A percentile compares a stretch with the other conserved stretches of the same genome.
These are phyloP conservation scores for Monoraphidium neglectum DNA, from an alignment of 139 green algal genomes.

Conservation along the genomic window DNA sequence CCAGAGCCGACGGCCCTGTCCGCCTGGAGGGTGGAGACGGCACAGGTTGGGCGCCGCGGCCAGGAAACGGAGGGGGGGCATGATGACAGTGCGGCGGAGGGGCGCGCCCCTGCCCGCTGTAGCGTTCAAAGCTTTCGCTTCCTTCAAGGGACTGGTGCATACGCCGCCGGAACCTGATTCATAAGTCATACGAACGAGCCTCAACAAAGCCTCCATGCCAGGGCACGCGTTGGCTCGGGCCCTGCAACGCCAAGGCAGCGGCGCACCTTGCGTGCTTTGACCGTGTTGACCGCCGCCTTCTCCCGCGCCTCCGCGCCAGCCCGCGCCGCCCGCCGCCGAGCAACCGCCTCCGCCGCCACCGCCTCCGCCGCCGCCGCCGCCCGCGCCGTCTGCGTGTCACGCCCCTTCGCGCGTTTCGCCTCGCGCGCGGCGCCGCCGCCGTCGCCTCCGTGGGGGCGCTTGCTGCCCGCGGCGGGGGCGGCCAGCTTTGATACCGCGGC, in stretches of 20 bases:
- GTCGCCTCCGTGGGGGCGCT: not conserved
- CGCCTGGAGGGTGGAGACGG: too few species aligned
- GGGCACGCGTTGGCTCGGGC: too few species aligned
- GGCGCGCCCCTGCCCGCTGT: too few species aligned
- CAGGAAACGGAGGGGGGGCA: too few species aligned
- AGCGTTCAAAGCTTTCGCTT: too few species aligned
- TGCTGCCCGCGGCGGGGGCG: not conserved
- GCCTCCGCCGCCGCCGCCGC: conserved; percentile 9
- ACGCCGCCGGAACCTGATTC: too few species aligned
- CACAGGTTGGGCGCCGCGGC: too few species aligned
- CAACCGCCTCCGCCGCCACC: not conserved
- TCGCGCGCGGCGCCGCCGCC: not conserved
- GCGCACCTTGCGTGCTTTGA: not conserved
- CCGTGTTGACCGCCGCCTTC: conserved; percentile 23
- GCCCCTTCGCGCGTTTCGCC: not conserved
- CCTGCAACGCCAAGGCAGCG: not conserved
- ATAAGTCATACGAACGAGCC: too few species aligned
- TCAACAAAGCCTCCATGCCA: too few species aligned
- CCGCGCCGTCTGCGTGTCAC: conserved; percentile 5
- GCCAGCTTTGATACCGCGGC: not conserved
- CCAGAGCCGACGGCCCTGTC: too few species aligned
- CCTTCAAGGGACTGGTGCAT: too few species aligned
- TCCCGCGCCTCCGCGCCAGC: conserved; percentile 7
- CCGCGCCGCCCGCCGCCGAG: conserved; percentile 4
- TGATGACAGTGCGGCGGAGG: too few species aligned